A percentile compares a stretch with the other conserved stretches of the same genome.
Conservation (phyloP, 805 yeast genomes). For the Ogataea ramenticola region DNA sequence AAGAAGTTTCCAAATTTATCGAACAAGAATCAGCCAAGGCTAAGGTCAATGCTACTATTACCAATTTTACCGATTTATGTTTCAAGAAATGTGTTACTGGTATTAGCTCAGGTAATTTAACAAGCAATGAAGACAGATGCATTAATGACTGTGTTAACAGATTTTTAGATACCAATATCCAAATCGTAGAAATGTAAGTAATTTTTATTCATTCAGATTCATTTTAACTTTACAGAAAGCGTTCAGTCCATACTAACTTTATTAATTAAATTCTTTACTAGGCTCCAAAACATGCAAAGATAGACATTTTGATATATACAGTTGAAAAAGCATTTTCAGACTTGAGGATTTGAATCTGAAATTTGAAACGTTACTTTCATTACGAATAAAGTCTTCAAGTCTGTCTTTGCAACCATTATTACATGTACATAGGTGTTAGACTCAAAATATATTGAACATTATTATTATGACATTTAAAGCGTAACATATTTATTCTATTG, state of each 20-base stretch:
- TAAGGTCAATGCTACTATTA: conserved; percentile 81
- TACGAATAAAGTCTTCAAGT: no score
- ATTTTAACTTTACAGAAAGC: background rate
- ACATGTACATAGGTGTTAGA: no score
- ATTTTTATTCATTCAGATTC: no score
- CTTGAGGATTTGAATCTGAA: no score
- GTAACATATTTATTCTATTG: no score
- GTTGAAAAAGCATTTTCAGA: no score
- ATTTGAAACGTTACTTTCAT: no score
- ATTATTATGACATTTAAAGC: no score
- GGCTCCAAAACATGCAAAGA: conserved; percentile 14
- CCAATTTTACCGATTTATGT: conserved; percentile 83
- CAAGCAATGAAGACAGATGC: conserved; percentile 60
- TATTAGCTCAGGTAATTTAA: conserved; percentile 41
- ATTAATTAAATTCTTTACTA: background rate
- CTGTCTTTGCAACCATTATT: no score
- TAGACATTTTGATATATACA: background rate
- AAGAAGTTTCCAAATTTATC: conserved; percentile 67
- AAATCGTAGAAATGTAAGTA: conserved; percentile 56
- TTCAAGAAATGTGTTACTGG: conserved; percentile 73
- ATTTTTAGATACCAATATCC: conserved; percentile 80
- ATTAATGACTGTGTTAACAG: conserved; percentile 76
- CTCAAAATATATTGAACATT: no score
- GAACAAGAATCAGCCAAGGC: conserved; percentile 82
- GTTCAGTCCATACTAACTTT: conserved; percentile 13